Percentiles rank a stretch among this genome's conserved stretches.
phyloP scores from a whole-genome alignment of 495 filamentous ascomycete genomes.

The Daldinia vernicosa region DNA sequence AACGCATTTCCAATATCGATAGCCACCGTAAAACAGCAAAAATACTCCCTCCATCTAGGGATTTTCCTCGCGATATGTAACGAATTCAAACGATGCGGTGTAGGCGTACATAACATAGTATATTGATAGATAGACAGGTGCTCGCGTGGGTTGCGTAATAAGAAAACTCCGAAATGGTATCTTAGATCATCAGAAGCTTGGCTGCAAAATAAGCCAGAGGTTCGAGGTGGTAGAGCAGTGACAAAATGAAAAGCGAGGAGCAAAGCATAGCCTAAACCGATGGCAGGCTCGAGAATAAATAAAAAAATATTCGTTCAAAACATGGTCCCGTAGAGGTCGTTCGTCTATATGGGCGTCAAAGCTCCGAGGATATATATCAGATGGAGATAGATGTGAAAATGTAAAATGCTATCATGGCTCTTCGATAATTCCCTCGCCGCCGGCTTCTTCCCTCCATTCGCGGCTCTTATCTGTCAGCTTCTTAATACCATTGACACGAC shows the following conservation, averaged over 20 bases:
- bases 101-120: constrained; percentile 28
- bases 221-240: constrained; percentile 5
- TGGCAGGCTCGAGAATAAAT: constrained; percentile 19
- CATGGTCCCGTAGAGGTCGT: constrained; percentile 39
- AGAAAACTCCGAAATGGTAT: constrained; percentile 41
- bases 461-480: constrained; percentile 78
- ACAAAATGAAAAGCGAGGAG: constrained; percentile 19
- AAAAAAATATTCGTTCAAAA: constrained; percentile 39
- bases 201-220: constrained; percentile 10
- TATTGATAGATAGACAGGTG: constrained; percentile 20
- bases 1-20: constrained; percentile 24
- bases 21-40: constrained; percentile 29
- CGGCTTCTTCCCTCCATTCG: constrained; percentile 87
- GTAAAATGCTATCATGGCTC: constrained; percentile 60
- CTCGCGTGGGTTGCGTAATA: constrained; percentile 22
- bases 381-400: constrained; percentile 15
- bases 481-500: constrained; percentile 78
- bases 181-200: constrained; percentile 33
- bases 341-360: constrained; percentile 31
- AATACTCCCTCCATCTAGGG: constrained; percentile 23
- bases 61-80: constrained; percentile 10
- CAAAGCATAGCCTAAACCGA: constrained; percentile 3
- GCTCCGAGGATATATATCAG: constrained; percentile 19
- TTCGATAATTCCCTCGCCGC: constrained; percentile 82
- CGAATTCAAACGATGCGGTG: constrained; percentile 25